Base-by-base conservation (phyloP, 2,329 filamentous ascomycete species). In the Penicillium hordei region DNA sequence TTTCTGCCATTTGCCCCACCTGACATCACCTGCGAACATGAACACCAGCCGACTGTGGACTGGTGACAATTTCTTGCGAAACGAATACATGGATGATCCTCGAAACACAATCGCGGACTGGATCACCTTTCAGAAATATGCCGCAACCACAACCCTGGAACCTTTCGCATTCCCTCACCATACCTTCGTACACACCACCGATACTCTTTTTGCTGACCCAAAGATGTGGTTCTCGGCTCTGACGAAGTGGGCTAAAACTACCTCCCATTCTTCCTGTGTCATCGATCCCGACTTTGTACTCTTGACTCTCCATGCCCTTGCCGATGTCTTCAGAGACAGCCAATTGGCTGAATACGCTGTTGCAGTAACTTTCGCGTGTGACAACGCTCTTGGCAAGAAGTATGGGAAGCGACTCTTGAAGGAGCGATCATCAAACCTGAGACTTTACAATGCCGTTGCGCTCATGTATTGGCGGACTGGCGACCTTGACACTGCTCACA, bases 361-460 rank as follows among this genome's bases (percentile, higher is more conserved):
- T 10, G 88, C 88, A 1, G 81, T 93, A 46, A 85, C 88, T 65
- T 83, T 82, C 49, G 68, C 73, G 0, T 82, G 83, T 55, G 82
- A 86, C 43, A 78, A 82, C 0, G 68, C 72, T 1, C 78, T 75
- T 2, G 84, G 86, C 27, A 88, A 84, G 63, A 95, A 91, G 69
- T 79, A 82, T 7, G 90, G 91, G 0, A 96, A 91, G 67, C 75
- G 76, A 7, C 77, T 96, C 0, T 74, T 97, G n/a, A 93, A 89
- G 68, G 81, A 81, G 48, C 83, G 85, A 55, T 79, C 86, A 0
- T 79, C 84, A 1, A 88, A 86, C 64, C 71, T 90, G 3, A 78
- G 80, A 15, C 78, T 97, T 0, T 97, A 95, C 74, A 89, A 91
- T 64, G 85, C 87, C 0, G 96, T 93, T 68, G 90, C 89, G 0